phyloP scores from a whole-genome alignment of 2,329 filamentous ascomycete species.

The Penicillium sp. region DNA sequence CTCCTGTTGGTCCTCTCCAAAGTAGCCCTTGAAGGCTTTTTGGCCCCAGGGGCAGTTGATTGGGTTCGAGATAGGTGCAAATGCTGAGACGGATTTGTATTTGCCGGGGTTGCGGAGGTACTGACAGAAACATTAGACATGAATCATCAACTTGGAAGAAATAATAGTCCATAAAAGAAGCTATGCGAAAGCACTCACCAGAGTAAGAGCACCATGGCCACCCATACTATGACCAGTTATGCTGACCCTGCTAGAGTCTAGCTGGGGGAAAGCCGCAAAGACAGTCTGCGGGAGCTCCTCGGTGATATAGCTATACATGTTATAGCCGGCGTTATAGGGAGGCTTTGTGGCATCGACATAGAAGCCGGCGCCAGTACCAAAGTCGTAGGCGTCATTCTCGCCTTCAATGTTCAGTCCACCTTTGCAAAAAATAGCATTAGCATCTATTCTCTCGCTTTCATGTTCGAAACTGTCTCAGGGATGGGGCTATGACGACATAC shows the following conservation, averaged over 20 bases:
- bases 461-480: not conserved
- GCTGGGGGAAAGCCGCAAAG: slow-evolving; percentile 63
- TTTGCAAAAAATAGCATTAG: slow-evolving; percentile 25
- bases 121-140: slow-evolving; percentile 30
- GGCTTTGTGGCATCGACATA: slow-evolving; percentile 78
- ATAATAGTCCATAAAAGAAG: not conserved
- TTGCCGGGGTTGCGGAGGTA: slow-evolving; percentile 85
- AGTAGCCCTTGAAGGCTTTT: slow-evolving; percentile 89
- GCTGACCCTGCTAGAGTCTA: slow-evolving; percentile 66
- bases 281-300: slow-evolving; percentile 74
- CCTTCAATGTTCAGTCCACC: slow-evolving; percentile 71
- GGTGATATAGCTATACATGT: slow-evolving; percentile 93
- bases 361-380: slow-evolving; percentile 87
- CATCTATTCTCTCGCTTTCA: not conserved
- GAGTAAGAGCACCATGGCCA: slow-evolving; percentile 85
- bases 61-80: slow-evolving; percentile 86
- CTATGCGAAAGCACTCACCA: slow-evolving; percentile 44
- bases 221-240: slow-evolving; percentile 97
- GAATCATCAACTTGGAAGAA: not conserved
- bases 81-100: slow-evolving; percentile 85
- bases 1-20: slow-evolving; percentile 64
- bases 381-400: slow-evolving; percentile 86
- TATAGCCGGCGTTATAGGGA: slow-evolving; percentile 73
- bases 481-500: slow-evolving; percentile 44
- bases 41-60: slow-evolving; percentile 83